Percentiles rank a stretch among this genome's conserved stretches.
Evolutionary conservation across 352 stramenopile species (phyloP).

Genomic region (Phytophthora crassamura): DNA sequence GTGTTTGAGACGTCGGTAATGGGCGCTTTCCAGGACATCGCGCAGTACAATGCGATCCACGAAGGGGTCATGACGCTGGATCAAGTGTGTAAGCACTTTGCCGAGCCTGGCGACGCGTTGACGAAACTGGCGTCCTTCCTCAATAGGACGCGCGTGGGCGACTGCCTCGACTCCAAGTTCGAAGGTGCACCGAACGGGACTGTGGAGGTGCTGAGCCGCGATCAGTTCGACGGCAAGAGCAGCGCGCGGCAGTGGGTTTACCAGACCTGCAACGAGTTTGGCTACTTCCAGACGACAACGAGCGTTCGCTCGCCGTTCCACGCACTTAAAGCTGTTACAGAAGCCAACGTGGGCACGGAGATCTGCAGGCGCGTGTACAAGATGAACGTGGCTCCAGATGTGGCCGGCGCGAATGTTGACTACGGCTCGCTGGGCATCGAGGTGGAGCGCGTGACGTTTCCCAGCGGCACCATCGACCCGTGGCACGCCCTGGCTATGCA

Average conservation of each 20-base stretch:
- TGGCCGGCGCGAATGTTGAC: constrained; percentile 70
- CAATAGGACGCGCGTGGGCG: constrained; percentile 51
- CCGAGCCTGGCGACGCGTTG: constrained; percentile 38
- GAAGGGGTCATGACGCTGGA: constrained; percentile 58
- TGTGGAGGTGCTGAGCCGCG: constrained; percentile 66
- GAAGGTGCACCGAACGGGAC: constrained; percentile 69
- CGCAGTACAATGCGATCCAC: constrained; percentile 75
- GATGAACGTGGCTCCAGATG: constrained; percentile 66
- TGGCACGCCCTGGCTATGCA: constrained; percentile 85
- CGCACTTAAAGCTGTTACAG: constrained; percentile 69
- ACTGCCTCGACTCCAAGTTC: constrained; percentile 85
- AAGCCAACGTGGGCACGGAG: constrained; percentile 71
- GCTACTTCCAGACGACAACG: constrained; percentile 85
- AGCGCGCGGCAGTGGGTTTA: constrained; percentile 87
- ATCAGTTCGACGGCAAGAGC: constrained; percentile 72
- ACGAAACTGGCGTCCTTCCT: constrained; percentile 68
- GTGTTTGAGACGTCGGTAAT: constrained; percentile 82
- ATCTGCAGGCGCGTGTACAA: constrained; percentile 87
- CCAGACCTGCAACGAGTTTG: constrained; percentile 92
- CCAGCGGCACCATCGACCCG: constrained; percentile 84
- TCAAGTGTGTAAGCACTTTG: constrained; percentile 72
- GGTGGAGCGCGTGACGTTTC: constrained; percentile 84
- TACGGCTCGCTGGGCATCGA: constrained; percentile 81
- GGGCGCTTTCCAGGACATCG: constrained; percentile 79
- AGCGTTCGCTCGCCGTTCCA: constrained; percentile 69